Evolutionary conservation across 371 early-diverging fungal genomes (phyloP).

Genomic region (Gilbertella persicaria): DNA sequence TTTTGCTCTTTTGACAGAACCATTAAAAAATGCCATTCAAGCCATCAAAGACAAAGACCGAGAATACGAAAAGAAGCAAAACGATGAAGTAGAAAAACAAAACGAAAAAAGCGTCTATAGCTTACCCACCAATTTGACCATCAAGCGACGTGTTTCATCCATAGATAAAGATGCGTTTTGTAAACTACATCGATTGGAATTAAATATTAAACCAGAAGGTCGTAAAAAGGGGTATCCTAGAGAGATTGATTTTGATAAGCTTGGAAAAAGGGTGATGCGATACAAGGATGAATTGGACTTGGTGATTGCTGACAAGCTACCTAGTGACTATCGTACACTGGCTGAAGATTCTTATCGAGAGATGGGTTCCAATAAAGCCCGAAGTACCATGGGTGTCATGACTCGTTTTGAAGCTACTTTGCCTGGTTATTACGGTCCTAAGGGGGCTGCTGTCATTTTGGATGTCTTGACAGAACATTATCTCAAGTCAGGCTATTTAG

Average conservation of each 20-base stretch:
- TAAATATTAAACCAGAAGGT: constrained; percentile 48
- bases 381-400: constrained; percentile 46
- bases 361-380: constrained; percentile 47
- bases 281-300: constrained; percentile 29
- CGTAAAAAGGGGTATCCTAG: constrained; percentile 38
- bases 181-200: constrained; percentile 50
- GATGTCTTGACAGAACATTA: constrained; percentile 34
- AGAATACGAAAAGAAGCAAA: constrained; percentile 7
- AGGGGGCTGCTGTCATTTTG: constrained; percentile 40
- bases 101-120: constrained; percentile 1
- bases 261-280: constrained; percentile 44
- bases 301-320: constrained; percentile 31
- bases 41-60: constrained; percentile 19
- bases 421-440: constrained; percentile 66
- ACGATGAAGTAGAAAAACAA: background rate
- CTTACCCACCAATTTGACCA: background rate
- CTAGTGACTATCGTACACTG: constrained; percentile 37
- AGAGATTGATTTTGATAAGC: constrained; percentile 39
- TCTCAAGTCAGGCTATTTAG: constrained; percentile 32
- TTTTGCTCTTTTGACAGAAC: constrained; percentile 2
- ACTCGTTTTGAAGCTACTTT: constrained; percentile 39
- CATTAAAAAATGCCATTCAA: constrained; percentile 14
- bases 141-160: background rate
- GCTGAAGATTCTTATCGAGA: constrained; percentile 42
- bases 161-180: constrained; percentile 45